Base-by-base conservation (phyloP, 192 early-diverging fungal species). In the Backusella westeae region DNA sequence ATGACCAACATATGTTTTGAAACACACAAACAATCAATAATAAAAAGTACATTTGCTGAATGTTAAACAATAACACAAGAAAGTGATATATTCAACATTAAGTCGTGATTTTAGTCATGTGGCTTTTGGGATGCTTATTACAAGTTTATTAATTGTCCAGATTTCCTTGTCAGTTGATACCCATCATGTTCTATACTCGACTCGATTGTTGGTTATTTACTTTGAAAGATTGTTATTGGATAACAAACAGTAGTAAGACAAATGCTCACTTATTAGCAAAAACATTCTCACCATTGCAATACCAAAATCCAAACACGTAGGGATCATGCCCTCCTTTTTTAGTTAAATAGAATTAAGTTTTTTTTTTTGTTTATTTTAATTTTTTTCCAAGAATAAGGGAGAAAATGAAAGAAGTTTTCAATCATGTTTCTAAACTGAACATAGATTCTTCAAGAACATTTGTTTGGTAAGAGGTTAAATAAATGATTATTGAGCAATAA, bases 391-490 rank as follows among this genome's bases (percentile, higher is more conserved):
- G 53, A 59, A 59, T 59, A 59, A 59, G 8, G 26, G 2, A 63
- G 56, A 63, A 63, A 63, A 29, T 29, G 21, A 26, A 63, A 59
- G 53, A 59, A 59, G 53, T 19, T 59, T 59, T 59, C 10, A 3
- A 59, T 9, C 0, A 26, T 23, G 7, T 23, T 23, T 26, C 10
- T 59, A 59, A 59, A 26, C 23, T 26, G 9, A 63, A 63, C 3
- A 14, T 63, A 63, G 56, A 63, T 63, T 63, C 21, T 63, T 63
- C 56, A 63, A 63, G 56, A 63, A 63, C 56, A 63, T 63, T 63
- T 12, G 9, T 3, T 29, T 23, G 10, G 29, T 4, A 63, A 29
- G 56, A 63, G 56, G 9, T 9, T 29, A 63, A 63, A 29, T 29
- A 63, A 5, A 29, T 29, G 26, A 23, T 59, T 4, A 9, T 26